phyloP scores from a whole-genome alignment of 148 eudicot genomes.

The Oxyria digyna region DNA sequence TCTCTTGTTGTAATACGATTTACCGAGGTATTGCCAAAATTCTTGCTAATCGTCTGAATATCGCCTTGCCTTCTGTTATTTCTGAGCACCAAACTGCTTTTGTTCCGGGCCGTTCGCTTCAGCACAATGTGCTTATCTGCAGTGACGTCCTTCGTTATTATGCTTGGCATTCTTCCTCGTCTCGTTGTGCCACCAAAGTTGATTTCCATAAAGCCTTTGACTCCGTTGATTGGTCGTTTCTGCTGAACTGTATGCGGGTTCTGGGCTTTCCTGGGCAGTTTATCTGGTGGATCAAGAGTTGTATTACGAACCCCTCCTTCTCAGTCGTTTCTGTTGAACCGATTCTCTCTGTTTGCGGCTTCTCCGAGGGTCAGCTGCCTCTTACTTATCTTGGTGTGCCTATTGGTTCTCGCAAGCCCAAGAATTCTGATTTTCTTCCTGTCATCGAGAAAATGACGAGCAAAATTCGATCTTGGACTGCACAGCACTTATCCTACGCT shows the following conservation, averaged over 20 bases:
- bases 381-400: not conserved
- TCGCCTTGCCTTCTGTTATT: too few relatives aligned
- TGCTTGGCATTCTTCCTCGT: fast-evolving
- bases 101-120: not conserved
- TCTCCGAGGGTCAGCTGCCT: not conserved
- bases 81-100: not conserved
- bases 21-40: not conserved
- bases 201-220: not conserved
- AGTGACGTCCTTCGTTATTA: not conserved
- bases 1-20: not conserved
- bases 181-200: not conserved
- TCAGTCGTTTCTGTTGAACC: not conserved
- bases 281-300: not conserved
- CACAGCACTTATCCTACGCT: not conserved
- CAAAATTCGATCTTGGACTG: not conserved
- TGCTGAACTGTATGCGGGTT: not conserved
- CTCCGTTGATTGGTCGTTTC: not conserved
- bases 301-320: not conserved
- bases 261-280: not conserved
- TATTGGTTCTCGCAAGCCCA: not conserved
- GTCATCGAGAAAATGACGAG: not conserved
- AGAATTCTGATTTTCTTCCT: not conserved
- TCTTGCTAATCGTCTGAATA: not conserved
- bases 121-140: not conserved
- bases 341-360: too few relatives aligned